These are phyloP conservation scores for Seminavis robusta DNA, from an alignment of 108 stramenopile genomes.

Conservation along the genomic window DNA sequence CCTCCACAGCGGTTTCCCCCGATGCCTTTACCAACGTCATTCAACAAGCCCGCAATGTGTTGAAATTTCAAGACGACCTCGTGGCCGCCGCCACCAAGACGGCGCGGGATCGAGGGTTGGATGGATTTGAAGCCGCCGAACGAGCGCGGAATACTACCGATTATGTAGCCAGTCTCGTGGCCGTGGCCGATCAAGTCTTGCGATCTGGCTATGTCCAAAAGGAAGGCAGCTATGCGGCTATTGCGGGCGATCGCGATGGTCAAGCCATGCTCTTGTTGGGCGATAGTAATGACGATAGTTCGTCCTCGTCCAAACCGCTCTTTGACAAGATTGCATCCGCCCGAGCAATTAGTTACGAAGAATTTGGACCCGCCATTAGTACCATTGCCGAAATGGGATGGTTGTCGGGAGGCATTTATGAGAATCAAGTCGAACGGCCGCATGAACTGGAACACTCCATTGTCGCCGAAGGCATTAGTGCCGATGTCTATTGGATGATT, in stretches of 20 bases:
- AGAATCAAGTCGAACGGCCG: slow-evolving; percentile 30
- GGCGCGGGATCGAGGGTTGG: slow-evolving; percentile 24
- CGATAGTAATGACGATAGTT: no score
- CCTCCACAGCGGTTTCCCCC: slow-evolving; percentile 40
- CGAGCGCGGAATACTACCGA: slow-evolving; percentile 54
- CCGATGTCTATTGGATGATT: slow-evolving; percentile 78
- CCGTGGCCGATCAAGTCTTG: slow-evolving; percentile 47
- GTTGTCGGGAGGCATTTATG: slow-evolving; percentile 74
- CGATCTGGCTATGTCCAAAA: slow-evolving; percentile 26
- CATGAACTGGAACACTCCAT: slow-evolving; percentile 53
- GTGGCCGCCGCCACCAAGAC: slow-evolving; percentile 24
- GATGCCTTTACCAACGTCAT: slow-evolving; percentile 37
- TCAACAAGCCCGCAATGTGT: slow-evolving; percentile 28
- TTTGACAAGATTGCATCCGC: no score
- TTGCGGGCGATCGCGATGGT: no score
- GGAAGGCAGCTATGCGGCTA: no score
- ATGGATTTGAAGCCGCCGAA: slow-evolving; percentile 39
- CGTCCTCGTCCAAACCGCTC: no score
- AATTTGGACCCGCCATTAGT: no score
- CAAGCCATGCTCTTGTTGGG: no score
- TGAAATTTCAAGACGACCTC: slow-evolving; percentile 29
- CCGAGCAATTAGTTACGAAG: no score
- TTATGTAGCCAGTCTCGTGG: slow-evolving; percentile 47
- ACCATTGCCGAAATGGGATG: slow-evolving; percentile 63
- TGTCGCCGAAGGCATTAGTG: slow-evolving; percentile 68